Evolutionary conservation across 257 asterid genomes (phyloP).

Genomic region (Cruciata laevipes): DNA sequence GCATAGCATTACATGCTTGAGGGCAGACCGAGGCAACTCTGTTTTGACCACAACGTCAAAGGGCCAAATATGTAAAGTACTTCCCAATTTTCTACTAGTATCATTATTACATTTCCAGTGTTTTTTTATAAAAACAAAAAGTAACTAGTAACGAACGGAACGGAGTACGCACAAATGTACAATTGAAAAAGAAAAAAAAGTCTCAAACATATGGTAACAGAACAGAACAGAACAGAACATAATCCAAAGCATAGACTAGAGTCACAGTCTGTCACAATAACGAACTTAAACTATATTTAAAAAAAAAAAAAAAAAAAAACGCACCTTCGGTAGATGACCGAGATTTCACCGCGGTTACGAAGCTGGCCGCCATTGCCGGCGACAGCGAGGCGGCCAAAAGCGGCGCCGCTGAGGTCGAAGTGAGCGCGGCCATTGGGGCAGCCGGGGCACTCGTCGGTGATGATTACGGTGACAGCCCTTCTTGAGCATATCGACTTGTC

Average conservation of each 20-base stretch:
- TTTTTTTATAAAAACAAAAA: too few species aligned
- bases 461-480: slow-evolving; percentile 83
- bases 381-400: slow-evolving; percentile 84
- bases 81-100: background rate
- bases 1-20: too few species aligned
- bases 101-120: background rate
- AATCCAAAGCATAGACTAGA: background rate
- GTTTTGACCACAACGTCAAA: slow-evolving; percentile 30
- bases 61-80: slow-evolving; percentile 1
- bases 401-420: slow-evolving; percentile 96
- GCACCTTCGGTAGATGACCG: slow-evolving; percentile 75
- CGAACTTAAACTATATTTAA: background rate
- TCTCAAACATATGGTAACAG: too few species aligned
- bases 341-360: slow-evolving; percentile 78
- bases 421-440: slow-evolving; percentile 59
- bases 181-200: background rate
- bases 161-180: too few species aligned
- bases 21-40: slow-evolving; percentile 8
- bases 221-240: slow-evolving; percentile 11
- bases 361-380: slow-evolving; percentile 61
- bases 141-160: background rate
- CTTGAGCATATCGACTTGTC: slow-evolving; percentile 83
- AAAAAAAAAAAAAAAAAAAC: too few species aligned
- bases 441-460: slow-evolving; percentile 94
- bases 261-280: slow-evolving; percentile 10